Conservation (phyloP, 305 asterid genomes). For the Nicotiana rustica region DNA sequence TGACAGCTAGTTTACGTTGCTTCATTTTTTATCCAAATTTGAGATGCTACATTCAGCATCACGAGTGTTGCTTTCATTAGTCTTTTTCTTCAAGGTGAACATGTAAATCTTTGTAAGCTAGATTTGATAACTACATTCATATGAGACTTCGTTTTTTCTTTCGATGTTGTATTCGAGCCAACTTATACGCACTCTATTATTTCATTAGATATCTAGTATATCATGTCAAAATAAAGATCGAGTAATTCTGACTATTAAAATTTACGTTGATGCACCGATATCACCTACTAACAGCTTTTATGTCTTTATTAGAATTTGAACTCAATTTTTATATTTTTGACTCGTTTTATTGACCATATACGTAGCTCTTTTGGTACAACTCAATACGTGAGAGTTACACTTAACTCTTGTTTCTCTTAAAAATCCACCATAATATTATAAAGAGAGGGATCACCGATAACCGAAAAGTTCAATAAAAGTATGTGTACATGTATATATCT, state of each 20-base stretch:
- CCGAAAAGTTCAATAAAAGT: too few relatives aligned
- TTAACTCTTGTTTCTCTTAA: neutral
- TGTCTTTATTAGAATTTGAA: too few relatives aligned
- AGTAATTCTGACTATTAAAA: too few relatives aligned
- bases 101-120: neutral
- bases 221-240: too few relatives aligned
- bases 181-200: too few relatives aligned
- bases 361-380: neutral
- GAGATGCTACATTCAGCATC: constrained; percentile 3
- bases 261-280: too few relatives aligned
- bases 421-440: neutral
- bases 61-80: constrained; percentile 23
- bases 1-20: neutral
- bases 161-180: too few relatives aligned
- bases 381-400: neutral
- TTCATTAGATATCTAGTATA: too few relatives aligned
- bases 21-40: neutral
- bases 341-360: neutral
- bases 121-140: neutral
- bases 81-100: neutral
- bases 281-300: too few relatives aligned
- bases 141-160: neutral
- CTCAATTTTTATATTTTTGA: too few relatives aligned
- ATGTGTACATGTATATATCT: too few relatives aligned
- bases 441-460: too few relatives aligned